Evolutionary conservation across 257 asterid species (phyloP).

Genomic region (Capsicum baccatum): DNA sequence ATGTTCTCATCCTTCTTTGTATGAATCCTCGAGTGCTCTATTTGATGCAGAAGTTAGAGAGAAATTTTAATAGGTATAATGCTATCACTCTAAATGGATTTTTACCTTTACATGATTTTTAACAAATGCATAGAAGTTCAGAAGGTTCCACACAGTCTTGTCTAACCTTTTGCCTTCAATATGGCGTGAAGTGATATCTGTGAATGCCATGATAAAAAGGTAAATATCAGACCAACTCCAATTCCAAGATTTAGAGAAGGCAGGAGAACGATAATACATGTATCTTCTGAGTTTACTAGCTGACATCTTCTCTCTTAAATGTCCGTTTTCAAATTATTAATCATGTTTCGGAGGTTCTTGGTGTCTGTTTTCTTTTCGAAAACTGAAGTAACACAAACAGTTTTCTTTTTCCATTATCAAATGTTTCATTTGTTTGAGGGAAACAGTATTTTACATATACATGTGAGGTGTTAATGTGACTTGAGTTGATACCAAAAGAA

Average conservation of each 20-base stretch:
- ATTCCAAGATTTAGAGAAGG: conserved; percentile 12
- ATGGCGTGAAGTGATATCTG: conserved; percentile 75
- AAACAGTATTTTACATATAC: neutral
- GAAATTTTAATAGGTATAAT: conserved; percentile 7
- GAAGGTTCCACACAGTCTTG: conserved; percentile 86
- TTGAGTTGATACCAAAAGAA: conserved; percentile 62
- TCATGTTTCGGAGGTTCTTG: neutral
- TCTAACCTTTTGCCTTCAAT: conserved; percentile 81
- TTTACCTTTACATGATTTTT: conserved; percentile 86
- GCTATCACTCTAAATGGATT: conserved; percentile 34
- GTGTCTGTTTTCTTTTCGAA: neutral
- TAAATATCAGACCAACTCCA: conserved; percentile 15
- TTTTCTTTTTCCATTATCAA: neutral
- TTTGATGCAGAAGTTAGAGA: conserved; percentile 39
- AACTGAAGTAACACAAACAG: neutral
- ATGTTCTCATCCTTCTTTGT: conserved; percentile 82
- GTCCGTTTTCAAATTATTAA: neutral
- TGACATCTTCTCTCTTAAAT: neutral
- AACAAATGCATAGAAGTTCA: conserved; percentile 76
- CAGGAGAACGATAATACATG: neutral
- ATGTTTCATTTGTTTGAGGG: neutral
- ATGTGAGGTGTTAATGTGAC: neutral
- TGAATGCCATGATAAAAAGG: conserved; percentile 32
- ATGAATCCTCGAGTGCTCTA: conserved; percentile 85
- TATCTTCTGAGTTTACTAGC: neutral